Conservation (phyloP, 768 basidiomycete genomes). For the Tulasnella sp. region DNA sequence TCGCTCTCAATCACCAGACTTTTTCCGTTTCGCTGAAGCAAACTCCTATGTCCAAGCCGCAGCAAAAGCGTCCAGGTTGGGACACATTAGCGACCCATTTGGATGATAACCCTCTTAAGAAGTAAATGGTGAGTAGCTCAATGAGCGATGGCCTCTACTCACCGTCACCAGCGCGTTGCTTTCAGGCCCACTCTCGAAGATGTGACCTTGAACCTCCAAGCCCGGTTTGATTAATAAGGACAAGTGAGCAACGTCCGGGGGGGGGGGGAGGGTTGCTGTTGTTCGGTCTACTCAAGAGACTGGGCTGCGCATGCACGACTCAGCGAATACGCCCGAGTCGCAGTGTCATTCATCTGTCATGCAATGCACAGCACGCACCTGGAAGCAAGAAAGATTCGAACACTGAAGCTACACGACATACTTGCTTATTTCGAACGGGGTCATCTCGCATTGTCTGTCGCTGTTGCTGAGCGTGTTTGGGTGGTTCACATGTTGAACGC, state of each 20-base stretch:
- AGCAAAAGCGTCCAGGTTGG: neutral
- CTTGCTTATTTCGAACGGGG: neutral
- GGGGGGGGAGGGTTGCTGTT: too few relatives aligned
- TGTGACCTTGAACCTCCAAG: neutral
- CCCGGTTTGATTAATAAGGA: neutral
- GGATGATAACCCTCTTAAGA: neutral
- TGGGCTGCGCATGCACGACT: too few relatives aligned
- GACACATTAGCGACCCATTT: neutral
- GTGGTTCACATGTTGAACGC: neutral
- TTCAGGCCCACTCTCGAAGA: neutral
- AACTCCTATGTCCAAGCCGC: too few relatives aligned
- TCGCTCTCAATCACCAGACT: too few relatives aligned
- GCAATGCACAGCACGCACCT: neutral
- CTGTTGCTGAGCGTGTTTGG: neutral
- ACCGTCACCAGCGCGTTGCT: neutral
- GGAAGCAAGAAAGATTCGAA: neutral
- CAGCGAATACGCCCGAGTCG: neutral
- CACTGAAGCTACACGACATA: neutral
- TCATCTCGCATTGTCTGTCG: neutral
- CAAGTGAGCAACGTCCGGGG: too few relatives aligned
- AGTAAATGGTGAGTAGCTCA: neutral
- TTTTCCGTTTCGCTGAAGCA: too few relatives aligned
- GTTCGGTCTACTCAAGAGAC: neutral
- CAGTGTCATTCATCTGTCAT: neutral
- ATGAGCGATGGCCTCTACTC: neutral